Conservation (phyloP, 2,329 filamentous ascomycete species). For the Arthrobotrys musiformis region DNA sequence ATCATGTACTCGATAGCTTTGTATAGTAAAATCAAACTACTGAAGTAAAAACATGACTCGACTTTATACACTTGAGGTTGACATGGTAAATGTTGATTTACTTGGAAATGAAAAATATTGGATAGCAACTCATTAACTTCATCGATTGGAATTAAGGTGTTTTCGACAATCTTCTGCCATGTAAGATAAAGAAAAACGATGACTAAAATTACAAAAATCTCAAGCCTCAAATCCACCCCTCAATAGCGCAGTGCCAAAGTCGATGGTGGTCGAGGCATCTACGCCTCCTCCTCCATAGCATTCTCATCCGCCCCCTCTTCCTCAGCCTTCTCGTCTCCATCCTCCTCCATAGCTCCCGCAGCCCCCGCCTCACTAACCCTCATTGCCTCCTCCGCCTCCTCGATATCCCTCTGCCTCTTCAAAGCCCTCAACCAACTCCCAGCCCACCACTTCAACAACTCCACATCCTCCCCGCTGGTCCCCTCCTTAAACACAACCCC, state of each 20-base stretch:
- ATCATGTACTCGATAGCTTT: too few relatives aligned
- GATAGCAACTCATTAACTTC: too few relatives aligned
- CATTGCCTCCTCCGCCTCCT: constrained; percentile 74
- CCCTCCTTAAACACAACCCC: constrained; percentile 64
- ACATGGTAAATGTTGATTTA: too few relatives aligned
- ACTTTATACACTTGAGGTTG: too few relatives aligned
- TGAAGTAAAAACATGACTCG: too few relatives aligned
- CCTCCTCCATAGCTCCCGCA: constrained; percentile 35
- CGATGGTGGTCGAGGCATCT: neutral
- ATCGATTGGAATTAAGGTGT: too few relatives aligned
- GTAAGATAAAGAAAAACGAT: neutral
- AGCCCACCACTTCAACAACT: constrained; percentile 81
- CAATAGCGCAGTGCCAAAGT: too few relatives aligned
- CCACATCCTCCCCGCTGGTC: constrained; percentile 70
- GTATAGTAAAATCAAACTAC: too few relatives aligned
- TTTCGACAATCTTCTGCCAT: too few relatives aligned
- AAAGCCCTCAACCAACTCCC: constrained; percentile 88
- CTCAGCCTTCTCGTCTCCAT: constrained; percentile 5
- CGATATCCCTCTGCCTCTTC: constrained; percentile 80
- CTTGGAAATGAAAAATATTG: too few relatives aligned
- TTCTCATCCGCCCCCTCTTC: constrained; percentile 4
- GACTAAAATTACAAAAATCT: constrained; percentile 4
- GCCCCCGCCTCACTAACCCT: constrained; percentile 27
- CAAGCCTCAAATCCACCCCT: neutral
- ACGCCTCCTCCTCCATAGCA: constrained; percentile 43